Base-by-base conservation (phyloP, 2,329 filamentous ascomycete species). In the Arthrinium phaeospermum region DNA sequence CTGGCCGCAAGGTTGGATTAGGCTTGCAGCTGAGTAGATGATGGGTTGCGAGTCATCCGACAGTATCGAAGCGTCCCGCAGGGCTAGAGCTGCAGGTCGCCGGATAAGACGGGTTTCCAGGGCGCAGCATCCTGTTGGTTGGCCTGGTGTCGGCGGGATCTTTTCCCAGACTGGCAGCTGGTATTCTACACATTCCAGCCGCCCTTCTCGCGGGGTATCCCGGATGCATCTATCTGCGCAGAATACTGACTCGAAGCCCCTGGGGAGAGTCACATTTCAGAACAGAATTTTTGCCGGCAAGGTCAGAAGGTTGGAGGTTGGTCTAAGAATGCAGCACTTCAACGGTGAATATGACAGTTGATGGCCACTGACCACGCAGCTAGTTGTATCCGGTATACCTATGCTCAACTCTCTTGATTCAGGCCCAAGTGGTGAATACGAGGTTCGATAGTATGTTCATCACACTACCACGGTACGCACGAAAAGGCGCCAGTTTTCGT, bases 341-440 rank as follows among this genome's bases (percentile, higher is more conserved):
- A 64, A 64, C 30, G 19, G 53, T 19, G 30, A 64, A 37, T 34
- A 37, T 64, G 30, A 22, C 19, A 37, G 57, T 24, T 22, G 19
- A n/a, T 41, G 57, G 19, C 19, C 57, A 64, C 41, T 64, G 34
- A 64, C 57, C 57, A 19, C 34, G 34, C 34, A 4, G 41, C 57
- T 14, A 41, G 57, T 41, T 34, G 37, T 41, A 24, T n/a, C 34
- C 34, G 57, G 30, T n/a, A 41, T 41, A n/a, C 57, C 34, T 64
- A 64, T 64, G 57, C 57, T 64, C 34, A 64, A 64, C 57, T 64
- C 34, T 64, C 57, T 34, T 64, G 57, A 64, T 64, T 41, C 34
- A 64, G 34, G 34, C 19, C 22, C 8, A 41, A n/a, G 34, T 41
- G 41, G 19, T 64, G 34, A 64, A 64, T 64, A 64, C 57, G 57